These are phyloP conservation scores for Ceratocystis albifundus DNA, from an alignment of 2,329 filamentous ascomycete species.

Conservation along the genomic window DNA sequence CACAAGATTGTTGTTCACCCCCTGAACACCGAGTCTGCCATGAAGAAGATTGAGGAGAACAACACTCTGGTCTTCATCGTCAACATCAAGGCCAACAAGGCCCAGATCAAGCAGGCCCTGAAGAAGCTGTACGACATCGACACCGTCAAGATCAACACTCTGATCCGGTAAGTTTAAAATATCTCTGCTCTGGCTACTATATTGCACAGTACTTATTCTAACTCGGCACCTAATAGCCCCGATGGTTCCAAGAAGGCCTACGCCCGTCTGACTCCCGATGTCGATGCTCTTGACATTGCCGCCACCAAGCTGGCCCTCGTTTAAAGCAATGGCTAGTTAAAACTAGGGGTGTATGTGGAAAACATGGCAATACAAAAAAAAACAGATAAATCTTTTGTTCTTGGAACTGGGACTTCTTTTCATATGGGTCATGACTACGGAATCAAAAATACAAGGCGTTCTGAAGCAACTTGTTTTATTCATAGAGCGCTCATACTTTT, in stretches of 20 bases:
- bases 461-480: conserved; percentile 19
- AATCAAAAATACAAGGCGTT: conserved; percentile 23
- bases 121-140: conserved; percentile 99
- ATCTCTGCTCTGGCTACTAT: conserved; percentile 14
- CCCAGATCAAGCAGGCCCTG: conserved; percentile 93
- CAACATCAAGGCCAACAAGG: conserved; percentile 97
- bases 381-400: conserved; percentile 22
- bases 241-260: conserved; percentile 99
- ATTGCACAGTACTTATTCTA: not conserved
- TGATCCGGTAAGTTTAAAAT: conserved; percentile 63
- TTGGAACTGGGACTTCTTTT: conserved; percentile 21
- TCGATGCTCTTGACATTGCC: conserved; percentile 97
- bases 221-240: conserved; percentile 45
- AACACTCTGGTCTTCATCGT: conserved; percentile 99
- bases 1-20: conserved; percentile 97
- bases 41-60: conserved; percentile 99
- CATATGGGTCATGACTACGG: conserved; percentile 21
- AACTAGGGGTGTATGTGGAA: conserved; percentile 19
- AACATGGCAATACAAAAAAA: conserved; percentile 19
- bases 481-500: conserved; percentile 23
- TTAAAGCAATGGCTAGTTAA: conserved; percentile 42
- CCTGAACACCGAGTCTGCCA: conserved; percentile 98
- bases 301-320: conserved; percentile 98
- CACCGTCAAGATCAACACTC: conserved; percentile 97
- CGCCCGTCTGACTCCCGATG: conserved; percentile 85